Percentiles rank a stretch among this genome's conserved stretches.
Evolutionary conservation across 768 basidiomycete species (phyloP).

Genomic region (Calocera viscosa): DNA sequence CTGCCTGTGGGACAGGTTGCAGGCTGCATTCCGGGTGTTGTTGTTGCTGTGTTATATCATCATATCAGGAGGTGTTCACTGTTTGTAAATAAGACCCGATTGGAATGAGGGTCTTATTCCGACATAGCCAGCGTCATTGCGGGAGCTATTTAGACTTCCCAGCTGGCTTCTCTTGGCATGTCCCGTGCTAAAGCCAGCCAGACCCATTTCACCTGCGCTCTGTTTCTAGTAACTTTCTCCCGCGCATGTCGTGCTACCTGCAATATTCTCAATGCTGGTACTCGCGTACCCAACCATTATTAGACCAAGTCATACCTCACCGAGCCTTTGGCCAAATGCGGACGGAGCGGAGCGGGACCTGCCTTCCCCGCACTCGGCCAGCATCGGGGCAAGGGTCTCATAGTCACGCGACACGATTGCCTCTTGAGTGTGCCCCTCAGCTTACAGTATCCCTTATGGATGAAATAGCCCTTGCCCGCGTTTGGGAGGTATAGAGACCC

Average conservation of each 20-base stretch:
- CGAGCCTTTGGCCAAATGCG: not conserved
- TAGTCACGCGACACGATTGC: not conserved
- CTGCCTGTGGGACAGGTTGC: not conserved
- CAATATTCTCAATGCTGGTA: no score
- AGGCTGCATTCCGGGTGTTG: not conserved
- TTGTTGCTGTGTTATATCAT: not conserved
- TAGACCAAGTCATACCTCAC: no score
- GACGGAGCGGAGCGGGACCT: not conserved
- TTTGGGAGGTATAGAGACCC: no score
- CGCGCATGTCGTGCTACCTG: no score
- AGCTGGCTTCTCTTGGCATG: not conserved
- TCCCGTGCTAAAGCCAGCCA: not conserved
- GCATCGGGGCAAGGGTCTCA: not conserved
- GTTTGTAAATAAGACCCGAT: slow-evolving; percentile 3
- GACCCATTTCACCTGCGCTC: not conserved
- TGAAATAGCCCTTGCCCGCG: no score
- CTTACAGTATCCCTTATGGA: no score
- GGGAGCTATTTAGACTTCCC: not conserved
- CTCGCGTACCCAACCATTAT: no score
- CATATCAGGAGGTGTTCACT: not conserved
- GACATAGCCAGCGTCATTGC: not conserved
- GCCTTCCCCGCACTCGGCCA: not conserved
- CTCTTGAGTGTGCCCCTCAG: not conserved
- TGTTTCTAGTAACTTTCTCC: no score
- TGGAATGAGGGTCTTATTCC: not conserved